Percentiles rank a stretch among this genome's conserved stretches.
Evolutionary conservation across 2,329 filamentous ascomycete species (phyloP).

Genomic region (Rutstroemia sp.): DNA sequence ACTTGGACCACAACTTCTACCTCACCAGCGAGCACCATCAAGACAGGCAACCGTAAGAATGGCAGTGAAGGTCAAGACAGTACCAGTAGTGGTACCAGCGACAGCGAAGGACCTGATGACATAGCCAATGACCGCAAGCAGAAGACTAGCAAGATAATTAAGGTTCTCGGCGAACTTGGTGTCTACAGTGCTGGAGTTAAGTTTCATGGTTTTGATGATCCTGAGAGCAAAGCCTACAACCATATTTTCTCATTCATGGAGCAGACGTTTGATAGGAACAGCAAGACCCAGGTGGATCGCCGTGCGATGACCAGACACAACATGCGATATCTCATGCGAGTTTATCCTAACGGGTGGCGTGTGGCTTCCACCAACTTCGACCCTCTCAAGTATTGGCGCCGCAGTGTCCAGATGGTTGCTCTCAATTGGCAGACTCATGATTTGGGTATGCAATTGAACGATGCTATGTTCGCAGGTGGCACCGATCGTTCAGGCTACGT

Average conservation of each 20-base stretch:
- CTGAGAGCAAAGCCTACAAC: constrained; percentile 80
- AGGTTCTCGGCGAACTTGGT: constrained; percentile 74
- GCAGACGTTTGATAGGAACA: constrained; percentile 75
- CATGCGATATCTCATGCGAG: constrained; percentile 82
- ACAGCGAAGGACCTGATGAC: constrained; percentile 48
- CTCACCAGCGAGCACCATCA: constrained; percentile 12
- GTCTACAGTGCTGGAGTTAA: constrained; percentile 71
- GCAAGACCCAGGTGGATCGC: constrained; percentile 68
- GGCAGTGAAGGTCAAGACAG: constrained; percentile 41
- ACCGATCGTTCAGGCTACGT: constrained; percentile 86
- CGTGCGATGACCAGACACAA: constrained; percentile 82
- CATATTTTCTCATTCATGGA: constrained; percentile 96
- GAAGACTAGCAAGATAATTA: constrained; percentile 76
- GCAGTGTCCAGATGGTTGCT: constrained; percentile 95
- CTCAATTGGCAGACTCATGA: constrained; percentile 99
- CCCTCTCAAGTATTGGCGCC: constrained; percentile 86
- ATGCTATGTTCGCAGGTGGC: constrained; percentile 93
- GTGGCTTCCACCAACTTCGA: constrained; percentile 91
- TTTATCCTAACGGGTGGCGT: constrained; percentile 80
- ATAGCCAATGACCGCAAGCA: constrained; percentile 49
- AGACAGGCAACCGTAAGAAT: constrained; percentile 17
- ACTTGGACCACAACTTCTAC: constrained; percentile 7
- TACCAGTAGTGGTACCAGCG: constrained; percentile 71
- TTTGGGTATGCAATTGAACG: constrained; percentile 89
- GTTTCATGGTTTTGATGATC: constrained; percentile 70